These are phyloP conservation scores for Pseudevernia furfuracea DNA, from an alignment of 495 filamentous ascomycete genomes.

Conservation along the genomic window DNA sequence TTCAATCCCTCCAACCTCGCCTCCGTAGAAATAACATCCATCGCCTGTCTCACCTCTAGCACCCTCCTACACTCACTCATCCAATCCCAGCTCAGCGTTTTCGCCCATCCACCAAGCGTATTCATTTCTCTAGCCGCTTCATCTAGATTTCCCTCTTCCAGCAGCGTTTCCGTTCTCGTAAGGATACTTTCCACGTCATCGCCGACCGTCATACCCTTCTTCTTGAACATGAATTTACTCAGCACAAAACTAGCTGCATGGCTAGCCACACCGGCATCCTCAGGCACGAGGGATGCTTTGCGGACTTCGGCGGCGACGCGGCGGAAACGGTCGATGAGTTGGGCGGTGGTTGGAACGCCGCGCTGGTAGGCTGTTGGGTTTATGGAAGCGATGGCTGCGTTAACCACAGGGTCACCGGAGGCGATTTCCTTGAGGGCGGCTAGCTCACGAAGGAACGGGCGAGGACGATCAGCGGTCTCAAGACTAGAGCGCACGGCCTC, in stretches of 20 bases:
- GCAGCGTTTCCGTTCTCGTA: conserved; percentile 71
- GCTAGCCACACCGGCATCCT: conserved; percentile 86
- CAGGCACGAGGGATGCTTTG: conserved; percentile 84
- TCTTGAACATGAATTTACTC: conserved; percentile 90
- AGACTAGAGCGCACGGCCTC: conserved; percentile 82
- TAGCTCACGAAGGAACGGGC: conserved; percentile 82
- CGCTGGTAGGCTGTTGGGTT: conserved; percentile 89
- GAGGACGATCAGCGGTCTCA: conserved; percentile 61
- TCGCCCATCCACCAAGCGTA: conserved; percentile 81
- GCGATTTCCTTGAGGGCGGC: conserved; percentile 91
- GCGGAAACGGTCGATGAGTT: conserved; percentile 92
- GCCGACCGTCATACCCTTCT: conserved; percentile 75
- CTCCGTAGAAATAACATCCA: conserved; percentile 59
- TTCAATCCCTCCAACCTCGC: conserved; percentile 20
- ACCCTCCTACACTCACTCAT: conserved; percentile 77
- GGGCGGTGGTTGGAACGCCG: conserved; percentile 71
- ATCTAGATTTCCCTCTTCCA: conserved; percentile 90
- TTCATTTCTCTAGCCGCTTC: conserved; percentile 93
- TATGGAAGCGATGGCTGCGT: conserved; percentile 88
- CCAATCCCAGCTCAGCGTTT: conserved; percentile 89
- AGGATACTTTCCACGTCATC: conserved; percentile 94
- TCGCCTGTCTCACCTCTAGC: conserved; percentile 88
- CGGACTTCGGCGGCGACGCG: conserved; percentile 88
- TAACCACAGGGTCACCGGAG: conserved; percentile 68
- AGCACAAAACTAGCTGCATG: conserved; percentile 82